These are phyloP conservation scores for Xylaria grammica DNA, from an alignment of 495 filamentous ascomycete genomes.

Conservation along the genomic window DNA sequence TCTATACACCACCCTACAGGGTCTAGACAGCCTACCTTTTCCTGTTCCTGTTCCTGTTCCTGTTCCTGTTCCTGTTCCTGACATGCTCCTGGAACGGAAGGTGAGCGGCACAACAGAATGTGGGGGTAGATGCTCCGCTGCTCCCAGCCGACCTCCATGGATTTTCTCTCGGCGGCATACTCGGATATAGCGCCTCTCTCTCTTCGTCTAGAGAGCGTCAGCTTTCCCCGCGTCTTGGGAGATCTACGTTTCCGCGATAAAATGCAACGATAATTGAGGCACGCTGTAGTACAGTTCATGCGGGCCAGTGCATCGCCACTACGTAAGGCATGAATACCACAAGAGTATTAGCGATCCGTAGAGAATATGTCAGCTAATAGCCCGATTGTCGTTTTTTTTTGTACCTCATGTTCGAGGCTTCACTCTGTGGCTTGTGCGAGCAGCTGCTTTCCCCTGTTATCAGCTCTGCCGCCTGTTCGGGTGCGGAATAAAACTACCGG, in stretches of 20 bases:
- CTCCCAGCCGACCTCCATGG: not conserved
- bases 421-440: not conserved
- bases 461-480: not conserved
- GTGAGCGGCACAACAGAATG: constrained; percentile 21
- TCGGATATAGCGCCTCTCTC: constrained; percentile 3
- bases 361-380: constrained; percentile 6
- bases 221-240: not conserved
- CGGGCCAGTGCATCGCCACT: constrained; percentile 5
- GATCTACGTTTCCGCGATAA: constrained; percentile 12
- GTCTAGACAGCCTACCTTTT: not conserved
- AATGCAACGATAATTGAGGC: not conserved
- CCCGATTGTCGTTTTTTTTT: not conserved
- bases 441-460: not conserved
- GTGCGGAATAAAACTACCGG: not conserved
- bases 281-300: not conserved
- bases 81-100: constrained; percentile 12
- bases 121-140: constrained; percentile 8
- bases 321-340: not conserved
- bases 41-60: no score
- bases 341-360: not conserved
- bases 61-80: constrained; percentile 18
- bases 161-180: constrained; percentile 5
- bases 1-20: constrained; percentile 14
- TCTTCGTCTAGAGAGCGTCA: not conserved
- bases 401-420: not conserved